Evolutionary conservation across 192 early-diverging fungal genomes (phyloP).

Genomic region (Rhizophlyctis rosea): DNA sequence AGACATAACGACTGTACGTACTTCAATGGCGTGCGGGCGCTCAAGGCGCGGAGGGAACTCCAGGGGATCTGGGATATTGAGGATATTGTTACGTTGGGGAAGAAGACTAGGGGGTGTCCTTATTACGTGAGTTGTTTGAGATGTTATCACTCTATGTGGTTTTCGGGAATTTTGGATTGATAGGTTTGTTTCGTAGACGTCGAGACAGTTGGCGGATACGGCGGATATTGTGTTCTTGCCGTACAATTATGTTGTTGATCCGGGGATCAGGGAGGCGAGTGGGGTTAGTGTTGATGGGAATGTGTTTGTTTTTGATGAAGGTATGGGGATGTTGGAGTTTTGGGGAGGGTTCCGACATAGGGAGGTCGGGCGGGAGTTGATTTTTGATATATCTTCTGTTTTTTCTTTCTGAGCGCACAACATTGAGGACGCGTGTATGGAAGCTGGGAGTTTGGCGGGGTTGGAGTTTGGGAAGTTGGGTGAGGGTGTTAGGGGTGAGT

Average conservation of each 20-base stretch:
- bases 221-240: constrained; percentile 26
- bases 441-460: too few relatives aligned
- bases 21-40: neutral
- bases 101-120: constrained; percentile 16
- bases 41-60: neutral
- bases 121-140: constrained; percentile 16
- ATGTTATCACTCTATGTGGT: neutral
- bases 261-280: constrained; percentile 1
- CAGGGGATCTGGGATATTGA: constrained; percentile 30
- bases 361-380: too few relatives aligned
- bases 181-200: neutral
- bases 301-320: constrained; percentile 32
- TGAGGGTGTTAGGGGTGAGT: too few relatives aligned
- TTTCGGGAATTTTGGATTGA: neutral
- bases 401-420: too few relatives aligned
- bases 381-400: too few relatives aligned
- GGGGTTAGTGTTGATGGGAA: constrained; percentile 10
- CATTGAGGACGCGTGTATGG: too few relatives aligned
- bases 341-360: too few relatives aligned
- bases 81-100: constrained; percentile 19
- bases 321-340: neutral
- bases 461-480: too few relatives aligned
- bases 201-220: neutral
- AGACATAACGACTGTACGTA: neutral
- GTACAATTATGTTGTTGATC: constrained; percentile 31